A percentile compares a stretch with the other conserved stretches of the same genome.
Conservation (phyloP, 768 basidiomycete species). For the Leccinum arenicola region DNA sequence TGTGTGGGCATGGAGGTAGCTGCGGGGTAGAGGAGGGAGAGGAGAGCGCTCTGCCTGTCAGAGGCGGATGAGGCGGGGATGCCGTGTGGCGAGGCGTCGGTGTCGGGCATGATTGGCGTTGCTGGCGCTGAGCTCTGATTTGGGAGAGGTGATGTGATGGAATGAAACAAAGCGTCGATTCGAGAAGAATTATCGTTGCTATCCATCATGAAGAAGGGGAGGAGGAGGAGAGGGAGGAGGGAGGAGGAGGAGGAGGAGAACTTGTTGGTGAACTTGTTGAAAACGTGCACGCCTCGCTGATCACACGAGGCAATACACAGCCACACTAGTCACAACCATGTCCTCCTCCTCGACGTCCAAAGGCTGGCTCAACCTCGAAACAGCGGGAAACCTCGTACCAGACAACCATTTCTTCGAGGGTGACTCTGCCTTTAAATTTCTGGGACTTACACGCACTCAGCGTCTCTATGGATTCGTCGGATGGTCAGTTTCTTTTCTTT, state of each 20-base stretch:
- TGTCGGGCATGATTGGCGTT: slow-evolving; percentile 14
- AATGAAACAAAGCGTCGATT: background rate
- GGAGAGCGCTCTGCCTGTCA: slow-evolving; percentile 73
- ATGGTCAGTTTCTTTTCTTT: slow-evolving; percentile 50
- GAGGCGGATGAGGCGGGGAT: slow-evolving; percentile 40
- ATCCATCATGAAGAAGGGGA: background rate
- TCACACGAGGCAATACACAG: slow-evolving; percentile 27
- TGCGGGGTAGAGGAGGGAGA: slow-evolving; percentile 62
- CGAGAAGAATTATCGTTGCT: background rate
- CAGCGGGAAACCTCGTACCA: slow-evolving; percentile 58
- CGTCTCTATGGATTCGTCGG: slow-evolving; percentile 83
- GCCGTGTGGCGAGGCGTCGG: slow-evolving; percentile 39
- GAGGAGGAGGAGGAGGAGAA: too few species aligned
- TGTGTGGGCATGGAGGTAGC: slow-evolving; percentile 36
- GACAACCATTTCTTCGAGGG: slow-evolving; percentile 86
- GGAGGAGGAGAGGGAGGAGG: background rate
- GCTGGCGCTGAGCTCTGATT: background rate
- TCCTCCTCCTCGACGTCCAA: slow-evolving; percentile 39
- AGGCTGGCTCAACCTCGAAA: slow-evolving; percentile 87
- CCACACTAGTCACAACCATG: slow-evolving; percentile 1
- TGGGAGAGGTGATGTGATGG: background rate
- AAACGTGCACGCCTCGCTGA: slow-evolving; percentile 23
- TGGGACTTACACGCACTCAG: slow-evolving; percentile 76
- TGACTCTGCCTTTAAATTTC: slow-evolving; percentile 80
- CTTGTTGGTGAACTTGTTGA: background rate